Evolutionary conservation across 148 eudicot species (phyloP).

Genomic region (Salicornia ramosissima): DNA sequence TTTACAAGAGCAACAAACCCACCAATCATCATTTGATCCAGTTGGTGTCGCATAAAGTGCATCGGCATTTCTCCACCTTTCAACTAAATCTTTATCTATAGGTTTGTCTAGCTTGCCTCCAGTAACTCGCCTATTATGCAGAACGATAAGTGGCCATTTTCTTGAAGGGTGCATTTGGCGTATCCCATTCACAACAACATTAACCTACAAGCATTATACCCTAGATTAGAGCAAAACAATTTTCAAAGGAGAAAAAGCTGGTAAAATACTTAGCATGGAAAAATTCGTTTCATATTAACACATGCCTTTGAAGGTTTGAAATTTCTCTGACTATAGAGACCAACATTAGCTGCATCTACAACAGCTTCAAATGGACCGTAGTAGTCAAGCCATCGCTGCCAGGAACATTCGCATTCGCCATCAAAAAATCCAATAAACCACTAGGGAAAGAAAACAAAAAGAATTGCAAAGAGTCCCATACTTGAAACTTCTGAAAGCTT

Average conservation of each 20-base stretch:
- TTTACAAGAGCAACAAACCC: slow-evolving; percentile 18
- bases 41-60: slow-evolving; percentile 89
- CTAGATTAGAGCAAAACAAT: neutral
- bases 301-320: slow-evolving; percentile 69
- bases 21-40: slow-evolving; percentile 98
- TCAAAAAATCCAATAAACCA: slow-evolving; percentile 9
- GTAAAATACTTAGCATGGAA: neutral
- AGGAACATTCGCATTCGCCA: slow-evolving; percentile 8
- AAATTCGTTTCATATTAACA: neutral
- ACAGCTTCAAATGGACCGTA: slow-evolving; percentile 95
- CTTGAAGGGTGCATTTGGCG: slow-evolving; percentile 73
- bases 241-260: neutral
- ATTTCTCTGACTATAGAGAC: slow-evolving; percentile 57
- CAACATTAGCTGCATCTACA: slow-evolving; percentile 89
- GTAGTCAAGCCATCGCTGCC: slow-evolving; percentile 84
- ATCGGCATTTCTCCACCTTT: slow-evolving; percentile 72
- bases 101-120: slow-evolving; percentile 52
- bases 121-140: slow-evolving; percentile 71
- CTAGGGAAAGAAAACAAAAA: neutral
- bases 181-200: slow-evolving; percentile 75
- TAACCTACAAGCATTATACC: slow-evolving; percentile 43
- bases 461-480: slow-evolving; percentile 27
- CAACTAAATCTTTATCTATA: slow-evolving; percentile 44
- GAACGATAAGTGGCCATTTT: slow-evolving; percentile 73
- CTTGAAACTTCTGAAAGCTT: slow-evolving; percentile 86